Conservation (phyloP, 2,329 filamentous ascomycete species). For the Epichloe gansuensis region DNA sequence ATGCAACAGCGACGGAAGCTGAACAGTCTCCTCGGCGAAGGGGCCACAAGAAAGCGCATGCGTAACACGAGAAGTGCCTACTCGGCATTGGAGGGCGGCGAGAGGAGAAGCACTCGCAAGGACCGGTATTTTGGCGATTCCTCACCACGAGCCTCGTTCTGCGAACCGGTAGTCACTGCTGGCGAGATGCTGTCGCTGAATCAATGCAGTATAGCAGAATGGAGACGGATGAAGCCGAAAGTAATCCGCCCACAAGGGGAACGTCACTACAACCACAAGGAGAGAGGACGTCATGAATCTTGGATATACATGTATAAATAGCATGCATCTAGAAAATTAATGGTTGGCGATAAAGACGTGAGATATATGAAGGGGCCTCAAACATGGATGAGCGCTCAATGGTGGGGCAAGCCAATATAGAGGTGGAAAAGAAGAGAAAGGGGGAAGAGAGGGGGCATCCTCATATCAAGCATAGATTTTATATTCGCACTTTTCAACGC, state of each 20-base stretch:
- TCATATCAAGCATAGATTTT: no score
- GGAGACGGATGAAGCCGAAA: constrained; percentile 1
- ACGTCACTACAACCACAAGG: background rate
- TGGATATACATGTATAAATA: no score
- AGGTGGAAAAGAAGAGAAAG: no score
- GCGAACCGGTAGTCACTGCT: constrained; percentile 43
- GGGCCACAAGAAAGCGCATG: constrained; percentile 38
- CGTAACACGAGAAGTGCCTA: constrained; percentile 63
- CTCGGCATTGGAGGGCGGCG: constrained; percentile 65
- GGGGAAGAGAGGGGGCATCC: no score
- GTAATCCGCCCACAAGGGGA: constrained; percentile 3
- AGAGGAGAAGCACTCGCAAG: constrained; percentile 51
- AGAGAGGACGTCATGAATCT: background rate
- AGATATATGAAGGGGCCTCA: background rate
- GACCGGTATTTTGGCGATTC: constrained; percentile 60
- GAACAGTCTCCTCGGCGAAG: constrained; percentile 50
- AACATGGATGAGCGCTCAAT: no score
- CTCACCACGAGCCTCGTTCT: constrained; percentile 52
- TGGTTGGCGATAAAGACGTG: background rate
- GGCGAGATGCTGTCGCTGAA: constrained; percentile 19
- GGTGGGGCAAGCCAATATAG: no score
- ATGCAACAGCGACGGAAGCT: constrained; percentile 54
- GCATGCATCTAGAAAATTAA: background rate
- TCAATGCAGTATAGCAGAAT: constrained; percentile 9
- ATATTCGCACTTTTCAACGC: no score